Base-by-base conservation (phyloP, 345 rosid genomes). In the Acer saccharum region DNA sequence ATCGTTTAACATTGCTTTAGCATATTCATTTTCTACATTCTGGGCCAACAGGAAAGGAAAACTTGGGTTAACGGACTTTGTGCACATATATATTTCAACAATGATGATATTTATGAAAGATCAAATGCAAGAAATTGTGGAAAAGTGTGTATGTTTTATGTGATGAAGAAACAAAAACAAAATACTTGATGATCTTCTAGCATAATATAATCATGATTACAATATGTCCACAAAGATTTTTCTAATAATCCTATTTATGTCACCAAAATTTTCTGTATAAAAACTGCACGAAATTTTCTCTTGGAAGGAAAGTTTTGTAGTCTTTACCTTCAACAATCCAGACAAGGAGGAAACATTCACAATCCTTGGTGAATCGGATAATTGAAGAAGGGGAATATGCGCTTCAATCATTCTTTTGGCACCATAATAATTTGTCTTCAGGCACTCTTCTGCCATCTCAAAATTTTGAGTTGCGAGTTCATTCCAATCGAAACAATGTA, bases 261-360 rank as follows among this genome's bases (percentile, higher is more conserved):
- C 25, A 23, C 25, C 25, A 23, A 23, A 23, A 23, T 23, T 23
- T 23, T 23, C 25, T 23, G 25, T 23, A 23, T 23, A 23, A 23
- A 23, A 23, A 23, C 25, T 23, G 1, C 25, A 23, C 25, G 35
- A 32, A 23, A 23, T 23, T 32, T 32, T 57, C 62, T 17, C 9
- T 57, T 18, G 62, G n/a, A n/a, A 57, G 10, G 62, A 57, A 54
- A 7, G 58, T 4, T 46, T 10, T 46, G 3, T 46, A 46, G 46
- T 50, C 7, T 46, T 50, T 78, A 81, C 87, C 87, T 58, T 14
- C n/a, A 84, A n/a, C 48, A 13, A 11, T 23, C 82, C 84, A 29
- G 72, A 3, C 4, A 0, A 1, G 3, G 90, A 87, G 48, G 90
- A 77, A 57, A 84, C 81, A 68, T 84, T 84, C 7, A 84, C 88